A percentile compares a stretch with the other conserved stretches of the same genome.
These are phyloP conservation scores for Sordariomycetes sp. DNA, from an alignment of 2,329 filamentous ascomycete species.

Conservation along the genomic window DNA sequence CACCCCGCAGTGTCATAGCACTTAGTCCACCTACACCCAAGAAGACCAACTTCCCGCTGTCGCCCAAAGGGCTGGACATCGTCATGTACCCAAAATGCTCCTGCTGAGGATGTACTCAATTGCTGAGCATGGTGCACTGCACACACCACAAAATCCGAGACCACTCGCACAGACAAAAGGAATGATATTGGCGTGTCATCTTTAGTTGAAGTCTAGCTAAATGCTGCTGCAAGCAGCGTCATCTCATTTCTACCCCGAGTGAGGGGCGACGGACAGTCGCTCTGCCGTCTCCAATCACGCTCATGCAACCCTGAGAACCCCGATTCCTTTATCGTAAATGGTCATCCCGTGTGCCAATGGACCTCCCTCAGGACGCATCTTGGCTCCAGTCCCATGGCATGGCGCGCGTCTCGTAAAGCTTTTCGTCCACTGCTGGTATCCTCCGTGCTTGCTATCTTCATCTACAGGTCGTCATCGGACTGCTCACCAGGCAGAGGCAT, in stretches of 20 bases:
- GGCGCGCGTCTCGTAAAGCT: neutral
- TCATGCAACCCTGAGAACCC: slow-evolving; percentile 22
- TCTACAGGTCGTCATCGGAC: slow-evolving; percentile 62
- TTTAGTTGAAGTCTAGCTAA: slow-evolving; percentile 5
- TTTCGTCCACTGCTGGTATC: slow-evolving; percentile 18
- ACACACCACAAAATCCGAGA: no score
- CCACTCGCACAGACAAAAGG: no score
- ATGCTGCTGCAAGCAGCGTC: slow-evolving; percentile 19
- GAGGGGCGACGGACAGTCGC: slow-evolving; percentile 14
- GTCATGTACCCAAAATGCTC: no score
- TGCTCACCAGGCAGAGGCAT: slow-evolving; percentile 94
- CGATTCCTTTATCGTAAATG: slow-evolving; percentile 25
- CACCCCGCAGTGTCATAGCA: no score
- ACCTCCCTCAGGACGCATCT: slow-evolving; percentile 13
- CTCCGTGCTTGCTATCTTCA: slow-evolving; percentile 13
- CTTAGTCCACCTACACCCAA: no score
- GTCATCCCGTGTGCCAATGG: slow-evolving; percentile 23
- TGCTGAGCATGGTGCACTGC: no score
- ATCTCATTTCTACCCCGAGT: slow-evolving; percentile 20
- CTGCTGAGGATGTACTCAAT: no score
- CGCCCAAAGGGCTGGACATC: no score
- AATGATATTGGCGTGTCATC: slow-evolving; percentile 2
- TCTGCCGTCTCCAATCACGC: slow-evolving; percentile 22
- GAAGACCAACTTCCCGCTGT: no score
- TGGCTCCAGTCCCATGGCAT: slow-evolving; percentile 11